Evolutionary conservation across 2,329 filamentous ascomycete species (phyloP).

Genomic region (Xylaria sp.): DNA sequence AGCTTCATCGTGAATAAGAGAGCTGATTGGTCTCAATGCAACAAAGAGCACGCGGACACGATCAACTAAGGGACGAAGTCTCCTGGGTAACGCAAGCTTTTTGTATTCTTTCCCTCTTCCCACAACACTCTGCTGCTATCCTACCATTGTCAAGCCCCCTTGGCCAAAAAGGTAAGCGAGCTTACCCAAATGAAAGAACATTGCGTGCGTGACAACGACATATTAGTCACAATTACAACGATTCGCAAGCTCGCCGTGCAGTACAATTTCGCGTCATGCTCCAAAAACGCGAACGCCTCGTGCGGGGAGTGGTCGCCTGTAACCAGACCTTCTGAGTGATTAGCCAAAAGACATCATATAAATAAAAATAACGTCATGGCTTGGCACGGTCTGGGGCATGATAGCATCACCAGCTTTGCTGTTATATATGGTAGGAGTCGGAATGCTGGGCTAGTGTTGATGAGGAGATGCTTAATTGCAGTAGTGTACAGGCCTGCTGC

Average conservation of each 20-base stretch:
- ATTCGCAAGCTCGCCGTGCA: constrained; percentile 15
- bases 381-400: constrained; percentile 40
- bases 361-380: constrained; percentile 48
- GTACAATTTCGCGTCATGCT: constrained; percentile 31
- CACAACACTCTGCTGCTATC: constrained; percentile 5
- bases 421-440: background rate
- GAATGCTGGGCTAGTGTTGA: background rate
- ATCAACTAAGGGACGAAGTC: background rate
- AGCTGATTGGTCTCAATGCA: background rate
- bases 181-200: constrained; percentile 31
- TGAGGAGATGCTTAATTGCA: background rate
- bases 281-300: constrained; percentile 29
- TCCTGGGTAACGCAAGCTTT: constrained; percentile 9
- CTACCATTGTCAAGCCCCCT: constrained; percentile 16
- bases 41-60: background rate
- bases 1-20: constrained; percentile 36
- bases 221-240: constrained; percentile 34
- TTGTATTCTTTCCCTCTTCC: constrained; percentile 18
- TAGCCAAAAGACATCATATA: constrained; percentile 43
- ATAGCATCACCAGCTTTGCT: constrained; percentile 14
- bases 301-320: constrained; percentile 41
- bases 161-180: constrained; percentile 24
- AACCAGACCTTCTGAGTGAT: constrained; percentile 33
- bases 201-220: constrained; percentile 30
- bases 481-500: background rate